Base-by-base conservation (phyloP, 805 yeast genomes). In the Ogataea saltuana region DNA sequence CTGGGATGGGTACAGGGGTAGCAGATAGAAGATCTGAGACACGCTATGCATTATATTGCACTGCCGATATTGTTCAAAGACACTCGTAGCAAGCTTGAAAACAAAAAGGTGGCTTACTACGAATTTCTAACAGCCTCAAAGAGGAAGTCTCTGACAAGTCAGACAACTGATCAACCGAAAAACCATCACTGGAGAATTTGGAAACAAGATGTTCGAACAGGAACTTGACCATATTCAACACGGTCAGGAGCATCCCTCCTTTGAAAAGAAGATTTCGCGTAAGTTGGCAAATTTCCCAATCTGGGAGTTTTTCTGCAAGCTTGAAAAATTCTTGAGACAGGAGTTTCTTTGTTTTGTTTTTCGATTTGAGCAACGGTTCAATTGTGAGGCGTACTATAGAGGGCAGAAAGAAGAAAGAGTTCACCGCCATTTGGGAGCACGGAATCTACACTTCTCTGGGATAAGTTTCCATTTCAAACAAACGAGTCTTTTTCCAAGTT, bases 281-380 rank as follows among this genome's bases (percentile, higher is more conserved):
- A 25, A 9, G 30, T 31, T 21, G 38, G 38, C 16, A 37, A 29
- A 43, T 43, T 43, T 43, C 46, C 46, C n/a, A 27, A 43, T 43
- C 28, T 21, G 46, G 46, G 6, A 20, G 26, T 33, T 23, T 32
- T 30, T 19, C 28, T 33, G 33, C 30, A 33, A 29, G 12, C 33
- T 33, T 33, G 33, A 41, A 28, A 25, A 33, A 26, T 28, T 23
- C 30, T 15, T 3, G 23, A 32, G 25, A 23, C 23, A 27, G 37
- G 20, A 27, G 22, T 30, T 29, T 36, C 39, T 43, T 43, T 43
- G 43, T 43, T 43, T 43, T 43, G 46, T 19, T 43, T 43, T 43
- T 32, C 27, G 29, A 28, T 28, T 37, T 34, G 31, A 7, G 27
- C n/a, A 26, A 34, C 36, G 36, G 16, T 4, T 21, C 4, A 3